Evolutionary conservation across 192 early-diverging fungal species (phyloP), one percentile per base, ranked within the genome.

Genomic region (Gonapodya prolifera): DNA sequence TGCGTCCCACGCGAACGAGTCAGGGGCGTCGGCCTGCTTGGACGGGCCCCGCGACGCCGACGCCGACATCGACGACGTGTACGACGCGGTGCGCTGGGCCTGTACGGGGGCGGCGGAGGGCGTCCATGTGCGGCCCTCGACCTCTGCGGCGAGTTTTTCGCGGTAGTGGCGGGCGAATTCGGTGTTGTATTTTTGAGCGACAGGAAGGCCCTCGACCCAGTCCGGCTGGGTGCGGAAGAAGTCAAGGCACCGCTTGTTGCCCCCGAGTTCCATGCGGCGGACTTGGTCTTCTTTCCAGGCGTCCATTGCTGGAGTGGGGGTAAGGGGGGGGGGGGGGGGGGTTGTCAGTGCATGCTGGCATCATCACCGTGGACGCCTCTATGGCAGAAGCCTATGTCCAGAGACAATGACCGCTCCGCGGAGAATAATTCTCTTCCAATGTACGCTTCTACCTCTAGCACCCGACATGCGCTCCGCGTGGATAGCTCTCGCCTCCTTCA

Each of bases 201-300:
- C 90, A 2, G 86, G 76, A 93, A 96, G 92, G 1, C 86, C 86
- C 18, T 87, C 84, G 1, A 81, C 82, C 80, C 92, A 95, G 70
- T 94, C 94, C 18, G 91, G 84, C 80, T 94, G 92, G 0, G 90
- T 79, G 77, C 88, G 87, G 83, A 97, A 98, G 82, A 97, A 99
- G 33, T 89, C 89, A 70, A 88, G 86, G 23, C 93, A 94, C 76
- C 91, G 92, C 69, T 85, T 82, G 82, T 99, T 99, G 16, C 97
- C 97, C 79, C 95, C 97, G 69, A 92, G 79, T 75, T 91, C 85
- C 96, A 99, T 99, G 75, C 95, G 91, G 81, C 93, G 95, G 75
- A 95, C 83, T 82, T 99, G 97, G 83, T 98, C 95, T 33, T 93
- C 90, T 35, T 88, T 91, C 96, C 96, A 99, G 79, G 93, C 93